Base-by-base conservation (phyloP, 192 early-diverging fungal genomes). In the Entomortierella chlamydospora region DNA sequence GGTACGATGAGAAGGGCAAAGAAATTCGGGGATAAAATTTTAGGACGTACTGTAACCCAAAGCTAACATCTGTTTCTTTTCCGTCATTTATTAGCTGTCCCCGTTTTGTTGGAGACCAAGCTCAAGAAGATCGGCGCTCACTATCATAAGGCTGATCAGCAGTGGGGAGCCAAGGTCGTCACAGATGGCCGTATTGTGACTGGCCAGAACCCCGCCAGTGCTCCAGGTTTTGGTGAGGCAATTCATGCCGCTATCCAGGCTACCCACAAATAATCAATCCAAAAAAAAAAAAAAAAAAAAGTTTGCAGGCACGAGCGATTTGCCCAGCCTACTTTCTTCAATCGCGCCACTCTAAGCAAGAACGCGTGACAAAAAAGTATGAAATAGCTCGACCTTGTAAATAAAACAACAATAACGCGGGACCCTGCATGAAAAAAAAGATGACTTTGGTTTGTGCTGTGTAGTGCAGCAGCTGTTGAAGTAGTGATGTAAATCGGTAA, bases 161-260 rank as follows among this genome's bases (percentile, higher is more conserved):
- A 83, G 23, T 90, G 82, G 50, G 87, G 82, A 43, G 87, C 69
- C 59, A 81, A 78, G 61, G 74, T 78, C 18, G 74, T 78, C 43
- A 78, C 81, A 0, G 92, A 94, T 56, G 92, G 92, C 0, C 82
- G 87, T 20, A 56, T 94, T 22, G 88, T 93, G 22, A 93, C 92
- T 9, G 91, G 92, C 28, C 86, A 89, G 57, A 91, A 92, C 76
- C 92, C 92, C 2, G 86, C 90, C 43, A 87, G 86, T 79, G 89
- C 90, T 28, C 80, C 33, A 11, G 67, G n/a, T 0, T 70, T 78
- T 47, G 74, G 67, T 34, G 74, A 78, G 56, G 74, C 74, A 22
- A 55, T 78, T 42, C 74, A 78, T 52, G 61, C 67, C 30, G 74
- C 74, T 49, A 78, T 78, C 56, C 55, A 57, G 28, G 57, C 60